phyloP scores from a whole-genome alignment of 371 early-diverging fungal species.

The Apophysomyces trapeziformis region DNA sequence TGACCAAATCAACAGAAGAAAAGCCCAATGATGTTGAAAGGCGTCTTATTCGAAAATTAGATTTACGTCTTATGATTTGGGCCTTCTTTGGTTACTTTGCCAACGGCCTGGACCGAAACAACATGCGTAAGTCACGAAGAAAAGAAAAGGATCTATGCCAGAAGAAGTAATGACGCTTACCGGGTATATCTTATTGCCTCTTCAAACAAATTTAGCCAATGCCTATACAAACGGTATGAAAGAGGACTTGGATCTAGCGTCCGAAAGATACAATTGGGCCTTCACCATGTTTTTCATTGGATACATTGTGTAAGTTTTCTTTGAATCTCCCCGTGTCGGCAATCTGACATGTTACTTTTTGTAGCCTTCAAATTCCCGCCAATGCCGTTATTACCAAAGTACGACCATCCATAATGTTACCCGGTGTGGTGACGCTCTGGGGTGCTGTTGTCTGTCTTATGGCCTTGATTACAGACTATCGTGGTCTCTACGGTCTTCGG shows the following conservation, averaged over 20 bases:
- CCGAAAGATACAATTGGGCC: slow-evolving; percentile 61
- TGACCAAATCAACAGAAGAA: neutral
- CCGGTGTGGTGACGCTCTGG: slow-evolving; percentile 66
- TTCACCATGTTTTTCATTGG: slow-evolving; percentile 76
- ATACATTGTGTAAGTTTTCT: slow-evolving; percentile 61
- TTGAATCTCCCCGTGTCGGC: too few relatives aligned
- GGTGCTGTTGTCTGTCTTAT: slow-evolving; percentile 64
- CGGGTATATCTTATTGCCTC: neutral
- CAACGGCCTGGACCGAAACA: slow-evolving; percentile 77
- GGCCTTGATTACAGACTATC: slow-evolving; percentile 50
- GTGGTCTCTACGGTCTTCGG: slow-evolving; percentile 60
- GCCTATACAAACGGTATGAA: slow-evolving; percentile 58
- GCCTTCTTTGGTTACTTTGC: slow-evolving; percentile 74
- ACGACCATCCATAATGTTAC: slow-evolving; percentile 61
- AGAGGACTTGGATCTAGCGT: slow-evolving; percentile 49
- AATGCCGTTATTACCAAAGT: slow-evolving; percentile 56
- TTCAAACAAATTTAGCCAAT: slow-evolving; percentile 26
- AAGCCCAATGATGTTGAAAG: slow-evolving; percentile 22
- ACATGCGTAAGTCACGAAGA: slow-evolving; percentile 59
- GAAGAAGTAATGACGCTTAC: too few relatives aligned
- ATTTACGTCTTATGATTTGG: slow-evolving; percentile 70
- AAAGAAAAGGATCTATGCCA: neutral
- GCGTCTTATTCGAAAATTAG: slow-evolving; percentile 67
- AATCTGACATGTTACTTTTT: neutral
- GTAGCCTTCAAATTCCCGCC: slow-evolving; percentile 47